Evolutionary conservation across 179 eudicot genomes (phyloP), one percentile per base, ranked within the genome.

Genomic region (Amaranthus tricolor): DNA sequence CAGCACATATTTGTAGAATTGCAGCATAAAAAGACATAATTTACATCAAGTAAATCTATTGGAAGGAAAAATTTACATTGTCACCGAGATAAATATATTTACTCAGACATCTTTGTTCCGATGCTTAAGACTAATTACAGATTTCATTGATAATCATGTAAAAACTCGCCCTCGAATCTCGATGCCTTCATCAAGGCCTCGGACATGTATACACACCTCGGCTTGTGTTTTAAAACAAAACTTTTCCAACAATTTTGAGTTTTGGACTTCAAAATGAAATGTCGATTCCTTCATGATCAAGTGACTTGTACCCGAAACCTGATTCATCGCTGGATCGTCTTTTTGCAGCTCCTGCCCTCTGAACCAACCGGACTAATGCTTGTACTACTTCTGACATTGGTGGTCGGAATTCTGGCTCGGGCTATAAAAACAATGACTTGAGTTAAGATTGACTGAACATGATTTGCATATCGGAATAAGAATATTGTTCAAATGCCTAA

Each of bases 301-400:
- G 93, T 68, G 88, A 87, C 84, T 76, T 90, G 89, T 74, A 93
- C 76, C 88, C 82, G 66, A 91, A 93, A 60, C 90, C 87, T 0
- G 91, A 85, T 12, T 95, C 98, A 58, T 93, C 97, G 43, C 93
- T 85, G 31, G 98, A 80, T 60, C 93, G 84, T 77, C 99, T 89
- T 69, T 83, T 90, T 24, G 88, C 87, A 65, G 82, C 86, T 57
- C 92, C 92, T 0, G 98, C 99, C 80, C 99, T 84, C 73, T 95
- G 99, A 86, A 95, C 90, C 77, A 95, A 83, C 64, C 99, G 89
- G 72, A 93, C 97, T 70, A 95, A 80, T 60, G 96, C 90, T 84
- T 95, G 99, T 56, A 95, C 99, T 10, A 95, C 99, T 86, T 95
- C 99, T 71, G 99, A 95, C 98, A 95, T 95, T 47, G 98, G 99